Evolutionary conservation across 2,329 filamentous ascomycete genomes (phyloP), one percentile per base, ranked within the genome.

Genomic region (Ambrosiella cleistominuta): DNA sequence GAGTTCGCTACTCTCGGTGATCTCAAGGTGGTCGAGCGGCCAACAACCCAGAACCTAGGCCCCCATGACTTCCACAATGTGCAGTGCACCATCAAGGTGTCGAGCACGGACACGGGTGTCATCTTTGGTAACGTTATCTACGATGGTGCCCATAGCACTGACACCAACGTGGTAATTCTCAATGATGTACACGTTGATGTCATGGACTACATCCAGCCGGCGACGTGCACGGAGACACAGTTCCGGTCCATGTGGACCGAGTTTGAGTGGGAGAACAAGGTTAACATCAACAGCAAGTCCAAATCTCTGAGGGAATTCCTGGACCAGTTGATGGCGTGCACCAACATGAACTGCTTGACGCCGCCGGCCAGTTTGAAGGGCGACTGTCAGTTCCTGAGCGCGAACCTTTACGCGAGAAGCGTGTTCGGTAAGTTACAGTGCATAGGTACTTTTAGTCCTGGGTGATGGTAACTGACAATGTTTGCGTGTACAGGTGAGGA

Each of bases 181-280:
- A 97, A 97, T 68, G 93, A 98, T 69, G 82, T 98, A 37, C 93
- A 98, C 67, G 91, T 97, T 59, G 93, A 98, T 68, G 96, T 98
- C 63, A 98, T 98, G 93, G 93, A 98, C 72, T 98, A 98, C 74
- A 98, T 98, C 66, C 91, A 97, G 69, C 93, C 93, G 1, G 91
- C 91, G 6, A 84, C 89, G 13, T 98, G 93, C 76, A 93, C 88
- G 3, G 93, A 98, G 75, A 96, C 91, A 9, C 89, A 97, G 67
- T 98, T 98, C 83, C 82, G 93, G 61, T 95, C 88, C n/a, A 98
- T 98, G 93, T 98, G 93, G 93, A 98, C 93, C 42, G 93, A 98
- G 69, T 98, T 98, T 64, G 93, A 98, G 70, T 98, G 93, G 93
- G 93, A 98, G 77, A 98, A 98, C 75, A 98, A 98, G 80, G 91